These are phyloP conservation scores for Beauveria australis DNA, from an alignment of 2,329 filamentous ascomycete genomes.

Conservation along the genomic window DNA sequence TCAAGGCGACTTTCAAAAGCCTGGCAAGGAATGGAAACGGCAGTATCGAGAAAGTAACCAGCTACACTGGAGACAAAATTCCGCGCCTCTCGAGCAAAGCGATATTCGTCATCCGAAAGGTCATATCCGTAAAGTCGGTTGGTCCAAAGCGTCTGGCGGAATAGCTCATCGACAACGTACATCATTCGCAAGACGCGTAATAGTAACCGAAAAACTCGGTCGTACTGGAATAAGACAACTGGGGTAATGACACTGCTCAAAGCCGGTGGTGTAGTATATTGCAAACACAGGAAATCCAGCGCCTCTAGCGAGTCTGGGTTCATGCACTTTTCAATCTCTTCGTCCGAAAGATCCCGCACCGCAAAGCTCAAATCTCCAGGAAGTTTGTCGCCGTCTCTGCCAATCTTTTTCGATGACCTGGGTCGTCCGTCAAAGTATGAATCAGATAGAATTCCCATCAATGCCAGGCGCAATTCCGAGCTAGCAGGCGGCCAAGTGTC, in stretches of 20 bases:
- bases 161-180: slow-evolving; percentile 61
- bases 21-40: slow-evolving; percentile 65
- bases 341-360: slow-evolving; percentile 68
- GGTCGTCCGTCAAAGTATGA: slow-evolving; percentile 42
- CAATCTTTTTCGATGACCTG: slow-evolving; percentile 22
- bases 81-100: slow-evolving; percentile 68
- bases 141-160: slow-evolving; percentile 41
- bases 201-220: slow-evolving; percentile 73
- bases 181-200: slow-evolving; percentile 71
- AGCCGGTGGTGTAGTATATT: slow-evolving; percentile 69
- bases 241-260: slow-evolving; percentile 68
- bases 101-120: slow-evolving; percentile 28
- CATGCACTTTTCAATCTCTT: slow-evolving; percentile 76
- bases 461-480: slow-evolving; percentile 79
- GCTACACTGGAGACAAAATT: slow-evolving; percentile 69
- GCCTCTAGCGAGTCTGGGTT: slow-evolving; percentile 77
- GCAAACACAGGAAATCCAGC: slow-evolving; percentile 83
- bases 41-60: slow-evolving; percentile 73
- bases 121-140: slow-evolving; percentile 19
- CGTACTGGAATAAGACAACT: slow-evolving; percentile 66
- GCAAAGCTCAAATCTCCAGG: slow-evolving; percentile 73
- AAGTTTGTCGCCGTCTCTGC: slow-evolving; percentile 27
- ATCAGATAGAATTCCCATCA: slow-evolving; percentile 79
- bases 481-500: slow-evolving; percentile 89
- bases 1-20: slow-evolving; percentile 58